Percentiles rank a stretch among this genome's conserved stretches.
Conservation (phyloP, 2,329 filamentous ascomycete species). For the Verruconis gallopava region DNA sequence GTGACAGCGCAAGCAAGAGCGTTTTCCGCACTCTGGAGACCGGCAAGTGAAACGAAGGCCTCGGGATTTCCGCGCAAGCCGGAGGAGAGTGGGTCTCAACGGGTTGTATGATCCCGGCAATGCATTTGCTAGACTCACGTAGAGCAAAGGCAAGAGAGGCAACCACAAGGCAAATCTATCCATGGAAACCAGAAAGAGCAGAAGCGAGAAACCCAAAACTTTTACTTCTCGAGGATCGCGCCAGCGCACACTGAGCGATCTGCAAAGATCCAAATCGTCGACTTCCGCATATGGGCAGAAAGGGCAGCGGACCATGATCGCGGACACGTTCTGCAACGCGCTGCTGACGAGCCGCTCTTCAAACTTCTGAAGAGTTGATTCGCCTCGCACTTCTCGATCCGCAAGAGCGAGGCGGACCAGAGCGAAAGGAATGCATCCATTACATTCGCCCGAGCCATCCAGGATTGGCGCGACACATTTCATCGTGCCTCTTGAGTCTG, state of each 20-base stretch:
- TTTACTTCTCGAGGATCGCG: background rate
- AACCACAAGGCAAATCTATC: background rate
- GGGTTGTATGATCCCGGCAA: conserved; percentile 15
- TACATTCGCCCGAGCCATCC: conserved; percentile 40
- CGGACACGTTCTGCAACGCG: conserved; percentile 54
- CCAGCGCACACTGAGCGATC: background rate
- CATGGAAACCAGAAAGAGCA: background rate
- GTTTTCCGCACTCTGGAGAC: conserved; percentile 51
- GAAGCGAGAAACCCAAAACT: background rate
- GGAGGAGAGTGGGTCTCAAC: conserved; percentile 29
- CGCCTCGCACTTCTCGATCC: conserved; percentile 49
- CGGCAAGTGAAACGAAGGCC: conserved; percentile 69
- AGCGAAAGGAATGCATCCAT: conserved; percentile 56
- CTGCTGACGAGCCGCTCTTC: conserved; percentile 71
- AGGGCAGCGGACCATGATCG: conserved; percentile 72
- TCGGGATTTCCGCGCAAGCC: conserved; percentile 55
- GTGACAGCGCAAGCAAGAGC: conserved; percentile 69
- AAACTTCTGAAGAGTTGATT: conserved; percentile 60
- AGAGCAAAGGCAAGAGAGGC: background rate
- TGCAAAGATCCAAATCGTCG: conserved; percentile 36
- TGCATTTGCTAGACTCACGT: background rate
- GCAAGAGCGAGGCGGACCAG: conserved; percentile 62
- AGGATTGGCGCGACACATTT: conserved; percentile 68
- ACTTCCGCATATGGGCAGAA: conserved; percentile 88
- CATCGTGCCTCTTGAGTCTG: conserved; percentile 58